A percentile compares a stretch with the other conserved stretches of the same genome.
Evolutionary conservation across 495 filamentous ascomycete genomes (phyloP).

Genomic region (Lichina pygmaea): DNA sequence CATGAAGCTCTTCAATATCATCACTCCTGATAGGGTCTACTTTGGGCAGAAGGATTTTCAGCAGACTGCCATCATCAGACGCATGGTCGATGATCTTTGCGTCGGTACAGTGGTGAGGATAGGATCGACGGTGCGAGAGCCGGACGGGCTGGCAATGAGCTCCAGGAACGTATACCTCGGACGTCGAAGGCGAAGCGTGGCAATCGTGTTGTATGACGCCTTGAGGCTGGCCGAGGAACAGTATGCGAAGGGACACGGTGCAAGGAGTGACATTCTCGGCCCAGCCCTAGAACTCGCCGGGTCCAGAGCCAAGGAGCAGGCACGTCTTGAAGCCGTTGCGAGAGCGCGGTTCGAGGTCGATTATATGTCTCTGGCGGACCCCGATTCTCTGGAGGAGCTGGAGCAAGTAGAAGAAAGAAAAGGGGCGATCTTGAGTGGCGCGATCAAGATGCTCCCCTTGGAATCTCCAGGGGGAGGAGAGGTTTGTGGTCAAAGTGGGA

Average conservation of each 20-base stretch:
- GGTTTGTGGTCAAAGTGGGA: slow-evolving; percentile 39
- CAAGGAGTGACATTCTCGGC: slow-evolving; percentile 35
- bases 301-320: slow-evolving; percentile 28
- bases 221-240: slow-evolving; percentile 40
- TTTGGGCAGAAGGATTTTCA: slow-evolving; percentile 98
- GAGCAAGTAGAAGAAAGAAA: slow-evolving; percentile 25
- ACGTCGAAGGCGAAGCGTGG: slow-evolving; percentile 36
- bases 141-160: slow-evolving; percentile 76
- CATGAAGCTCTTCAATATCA: slow-evolving; percentile 91
- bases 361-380: slow-evolving; percentile 73
- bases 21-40: slow-evolving; percentile 66
- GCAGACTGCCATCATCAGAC: slow-evolving; percentile 71
- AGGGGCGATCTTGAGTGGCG: slow-evolving; percentile 70
- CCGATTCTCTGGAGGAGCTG: slow-evolving; percentile 53
- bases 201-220: slow-evolving; percentile 39
- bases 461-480: slow-evolving; percentile 40
- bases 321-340: slow-evolving; percentile 27
- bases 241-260: slow-evolving; percentile 28
- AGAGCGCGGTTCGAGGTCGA: slow-evolving; percentile 58
- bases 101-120: slow-evolving; percentile 52
- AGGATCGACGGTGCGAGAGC: slow-evolving; percentile 45
- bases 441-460: slow-evolving; percentile 67
- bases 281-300: slow-evolving; percentile 29
- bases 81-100: slow-evolving; percentile 71
- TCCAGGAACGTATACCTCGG: slow-evolving; percentile 88